Conservation (phyloP, 805 yeast species). For the Candida fluviatilis region DNA sequence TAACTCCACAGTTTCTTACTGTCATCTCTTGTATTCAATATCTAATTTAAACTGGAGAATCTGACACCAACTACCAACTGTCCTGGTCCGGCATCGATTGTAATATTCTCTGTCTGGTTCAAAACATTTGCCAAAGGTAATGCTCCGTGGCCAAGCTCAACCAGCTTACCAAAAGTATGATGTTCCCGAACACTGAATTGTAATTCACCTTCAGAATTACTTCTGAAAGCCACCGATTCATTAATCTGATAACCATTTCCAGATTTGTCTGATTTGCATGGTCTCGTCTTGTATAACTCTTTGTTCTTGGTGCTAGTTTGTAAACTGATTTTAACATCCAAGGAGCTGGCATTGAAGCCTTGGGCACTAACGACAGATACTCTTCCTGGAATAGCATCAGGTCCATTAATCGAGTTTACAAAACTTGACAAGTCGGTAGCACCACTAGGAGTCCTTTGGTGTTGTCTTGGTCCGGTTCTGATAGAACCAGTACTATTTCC, state of each 20-base stretch:
- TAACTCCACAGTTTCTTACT: too few relatives aligned
- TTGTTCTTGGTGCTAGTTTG: constrained; percentile 45
- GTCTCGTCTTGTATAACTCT: constrained; percentile 63
- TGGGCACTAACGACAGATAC: constrained; percentile 47
- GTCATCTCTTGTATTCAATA: neutral
- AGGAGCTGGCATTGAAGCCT: constrained; percentile 31
- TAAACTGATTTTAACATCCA: constrained; percentile 53
- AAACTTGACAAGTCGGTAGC: constrained; percentile 32
- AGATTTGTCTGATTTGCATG: constrained; percentile 41
- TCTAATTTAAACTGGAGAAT: constrained; percentile 13
- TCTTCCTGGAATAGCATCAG: constrained; percentile 48
- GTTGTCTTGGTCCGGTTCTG: constrained; percentile 7
- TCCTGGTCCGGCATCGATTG: constrained; percentile 34
- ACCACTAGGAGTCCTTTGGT: constrained; percentile 19
- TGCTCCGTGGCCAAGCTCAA: constrained; percentile 57
- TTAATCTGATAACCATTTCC: constrained; percentile 49
- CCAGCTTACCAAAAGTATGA: constrained; percentile 70
- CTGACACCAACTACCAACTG: constrained; percentile 37
- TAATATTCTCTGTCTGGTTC: constrained; percentile 41
- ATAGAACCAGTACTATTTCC: constrained; percentile 1
- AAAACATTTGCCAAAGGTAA: constrained; percentile 48
- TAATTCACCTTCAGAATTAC: constrained; percentile 57
- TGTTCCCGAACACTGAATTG: constrained; percentile 59
- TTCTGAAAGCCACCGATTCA: constrained; percentile 65
- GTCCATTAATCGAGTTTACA: constrained; percentile 30